These are phyloP conservation scores for Paradendryphiella salina DNA, from an alignment of 2,329 filamentous ascomycete species.

Conservation along the genomic window DNA sequence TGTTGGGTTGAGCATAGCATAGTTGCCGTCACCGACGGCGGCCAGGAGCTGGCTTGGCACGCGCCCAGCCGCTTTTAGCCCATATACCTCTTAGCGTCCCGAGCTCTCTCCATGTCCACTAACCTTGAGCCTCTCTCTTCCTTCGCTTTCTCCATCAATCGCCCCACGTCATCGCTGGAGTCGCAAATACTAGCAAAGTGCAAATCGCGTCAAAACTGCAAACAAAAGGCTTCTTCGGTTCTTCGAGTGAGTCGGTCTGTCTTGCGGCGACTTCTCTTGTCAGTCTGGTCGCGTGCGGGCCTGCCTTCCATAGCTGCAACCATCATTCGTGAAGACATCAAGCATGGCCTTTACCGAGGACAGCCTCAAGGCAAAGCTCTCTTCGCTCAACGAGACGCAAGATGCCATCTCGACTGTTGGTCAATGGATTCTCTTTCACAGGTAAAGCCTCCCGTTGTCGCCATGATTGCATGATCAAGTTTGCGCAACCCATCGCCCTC, in stretches of 20 bases:
- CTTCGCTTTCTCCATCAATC: conserved; percentile 15
- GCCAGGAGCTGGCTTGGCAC: conserved; percentile 23
- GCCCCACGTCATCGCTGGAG: conserved; percentile 27
- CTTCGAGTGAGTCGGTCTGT: conserved; percentile 3
- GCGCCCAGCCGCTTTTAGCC: conserved; percentile 27
- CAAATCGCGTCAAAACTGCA: not conserved
- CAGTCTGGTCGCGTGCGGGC: conserved; percentile 29
- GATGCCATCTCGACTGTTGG: conserved; percentile 95
- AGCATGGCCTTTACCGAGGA: conserved; percentile 94
- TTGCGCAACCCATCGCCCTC: conserved; percentile 7
- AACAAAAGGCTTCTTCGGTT: conserved; percentile 12
- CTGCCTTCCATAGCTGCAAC: conserved; percentile 20
- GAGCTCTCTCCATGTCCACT: conserved; percentile 19
- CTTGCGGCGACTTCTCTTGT: conserved; percentile 5
- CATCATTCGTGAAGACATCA: conserved; percentile 27
- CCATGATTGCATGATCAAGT: not conserved
- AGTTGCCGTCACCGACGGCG: conserved; percentile 16
- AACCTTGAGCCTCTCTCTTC: conserved; percentile 15
- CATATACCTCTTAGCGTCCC: conserved; percentile 26
- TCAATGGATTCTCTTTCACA: conserved; percentile 99
- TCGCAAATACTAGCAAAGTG: conserved; percentile 15
- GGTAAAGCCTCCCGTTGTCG: conserved; percentile 58
- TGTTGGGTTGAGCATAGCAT: conserved; percentile 17
- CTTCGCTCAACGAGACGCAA: conserved; percentile 93
- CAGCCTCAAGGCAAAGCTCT: conserved; percentile 90